Conservation (phyloP, 305 asterid species). For the Vinca major region DNA sequence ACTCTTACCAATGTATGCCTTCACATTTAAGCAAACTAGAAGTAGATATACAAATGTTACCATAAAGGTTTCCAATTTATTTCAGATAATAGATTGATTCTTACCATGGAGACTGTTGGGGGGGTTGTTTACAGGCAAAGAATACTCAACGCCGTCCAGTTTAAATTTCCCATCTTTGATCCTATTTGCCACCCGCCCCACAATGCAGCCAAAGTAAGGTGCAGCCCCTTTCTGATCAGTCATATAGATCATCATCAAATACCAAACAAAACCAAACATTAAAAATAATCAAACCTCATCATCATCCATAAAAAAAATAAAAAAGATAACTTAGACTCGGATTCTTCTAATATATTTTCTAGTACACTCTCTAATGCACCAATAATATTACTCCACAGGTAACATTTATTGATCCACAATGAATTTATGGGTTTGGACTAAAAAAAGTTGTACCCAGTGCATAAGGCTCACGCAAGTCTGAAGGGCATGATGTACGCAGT, state of each 20-base stretch:
- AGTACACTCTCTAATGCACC: too few species aligned
- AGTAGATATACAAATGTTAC: background rate
- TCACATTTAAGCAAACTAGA: too few species aligned
- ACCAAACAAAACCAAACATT: slow-evolving; percentile 2
- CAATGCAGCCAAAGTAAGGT: slow-evolving; percentile 91
- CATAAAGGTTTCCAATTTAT: background rate
- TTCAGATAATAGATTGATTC: background rate
- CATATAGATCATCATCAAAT: slow-evolving; percentile 9
- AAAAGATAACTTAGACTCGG: background rate
- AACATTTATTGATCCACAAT: too few species aligned
- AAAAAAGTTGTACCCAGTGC: too few species aligned
- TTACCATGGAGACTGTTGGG: slow-evolving; percentile 94
- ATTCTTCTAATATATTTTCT: too few species aligned
- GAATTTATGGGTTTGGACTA: too few species aligned
- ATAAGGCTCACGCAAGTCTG: too few species aligned
- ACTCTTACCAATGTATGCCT: background rate
- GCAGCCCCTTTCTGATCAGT: slow-evolving; percentile 68
- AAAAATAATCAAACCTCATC: slow-evolving; percentile 1
- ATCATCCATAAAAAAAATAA: background rate
- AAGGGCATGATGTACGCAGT: too few species aligned
- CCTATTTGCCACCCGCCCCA: slow-evolving; percentile 97
- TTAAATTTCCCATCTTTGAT: slow-evolving; percentile 79
- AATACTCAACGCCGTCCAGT: slow-evolving; percentile 55
- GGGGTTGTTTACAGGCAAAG: slow-evolving; percentile 76
- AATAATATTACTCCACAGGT: too few species aligned